Conservation (phyloP, 176 grass and related monocot genomes). For the Themeda triandra region DNA sequence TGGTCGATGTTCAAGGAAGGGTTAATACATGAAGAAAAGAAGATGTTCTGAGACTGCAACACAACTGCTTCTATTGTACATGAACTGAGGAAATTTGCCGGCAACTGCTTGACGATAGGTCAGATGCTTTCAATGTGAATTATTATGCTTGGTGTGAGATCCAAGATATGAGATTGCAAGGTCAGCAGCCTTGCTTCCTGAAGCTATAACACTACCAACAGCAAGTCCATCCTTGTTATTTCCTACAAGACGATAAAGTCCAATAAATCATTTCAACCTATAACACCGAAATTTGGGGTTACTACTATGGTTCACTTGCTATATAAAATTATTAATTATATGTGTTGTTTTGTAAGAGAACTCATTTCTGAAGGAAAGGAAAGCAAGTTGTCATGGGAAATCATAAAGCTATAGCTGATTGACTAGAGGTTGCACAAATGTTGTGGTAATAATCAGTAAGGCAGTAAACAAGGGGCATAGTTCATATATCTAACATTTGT, state of each 20-base stretch:
- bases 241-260: conserved; percentile 48
- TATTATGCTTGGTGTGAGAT: conserved; percentile 25
- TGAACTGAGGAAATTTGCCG: neutral
- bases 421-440: neutral
- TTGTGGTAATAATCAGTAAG: neutral
- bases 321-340: neutral
- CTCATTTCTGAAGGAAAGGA: neutral
- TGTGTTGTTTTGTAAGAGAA: neutral
- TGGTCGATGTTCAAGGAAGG: neutral
- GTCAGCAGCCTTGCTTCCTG: conserved; percentile 81
- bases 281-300: neutral
- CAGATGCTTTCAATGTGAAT: conserved; percentile 27
- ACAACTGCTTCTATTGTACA: neutral
- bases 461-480: neutral
- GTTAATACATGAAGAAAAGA: neutral
- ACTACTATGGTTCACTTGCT: neutral
- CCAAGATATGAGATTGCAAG: conserved; percentile 69
- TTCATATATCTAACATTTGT: conserved; percentile 8
- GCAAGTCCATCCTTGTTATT: conserved; percentile 93
- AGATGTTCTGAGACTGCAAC: neutral
- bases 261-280: conserved; percentile 5
- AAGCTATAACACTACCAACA: conserved; percentile 86
- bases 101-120: conserved; percentile 10
- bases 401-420: neutral
- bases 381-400: neutral